These are phyloP conservation scores for Oryza longistaminata DNA, from an alignment of 176 grass and related monocot genomes.

Conservation along the genomic window DNA sequence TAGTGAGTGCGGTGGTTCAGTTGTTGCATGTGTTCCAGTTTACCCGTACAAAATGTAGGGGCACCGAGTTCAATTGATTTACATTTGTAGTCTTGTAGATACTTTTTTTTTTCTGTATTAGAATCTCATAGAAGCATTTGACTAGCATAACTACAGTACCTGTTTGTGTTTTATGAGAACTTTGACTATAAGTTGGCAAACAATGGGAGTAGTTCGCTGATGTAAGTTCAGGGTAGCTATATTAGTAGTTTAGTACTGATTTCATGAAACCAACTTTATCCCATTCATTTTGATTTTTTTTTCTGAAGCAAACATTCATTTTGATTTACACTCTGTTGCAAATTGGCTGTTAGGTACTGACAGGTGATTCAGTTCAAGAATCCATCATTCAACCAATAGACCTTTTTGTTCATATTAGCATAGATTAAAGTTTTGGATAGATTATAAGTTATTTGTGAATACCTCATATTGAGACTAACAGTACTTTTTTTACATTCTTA, in stretches of 20 bases:
- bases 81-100: background rate
- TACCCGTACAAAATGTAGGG: background rate
- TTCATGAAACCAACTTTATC: conserved; percentile 8
- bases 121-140: too few relatives aligned
- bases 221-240: background rate
- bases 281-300: conserved; percentile 4
- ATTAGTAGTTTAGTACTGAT: background rate
- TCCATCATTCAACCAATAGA: background rate
- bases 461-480: background rate
- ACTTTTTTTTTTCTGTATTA: background rate
- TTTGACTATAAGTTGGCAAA: background rate
- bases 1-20: background rate
- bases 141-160: background rate
- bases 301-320: too few relatives aligned
- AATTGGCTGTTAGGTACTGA: background rate
- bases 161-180: background rate
- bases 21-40: background rate
- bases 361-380: background rate
- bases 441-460: background rate
- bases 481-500: conserved; percentile 16
- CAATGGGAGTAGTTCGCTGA: background rate
- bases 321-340: background rate
- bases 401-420: background rate
- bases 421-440: background rate
- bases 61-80: background rate